Evolutionary conservation across 306 rosid genomes (phyloP).

Genomic region (Glycine tomentella): DNA sequence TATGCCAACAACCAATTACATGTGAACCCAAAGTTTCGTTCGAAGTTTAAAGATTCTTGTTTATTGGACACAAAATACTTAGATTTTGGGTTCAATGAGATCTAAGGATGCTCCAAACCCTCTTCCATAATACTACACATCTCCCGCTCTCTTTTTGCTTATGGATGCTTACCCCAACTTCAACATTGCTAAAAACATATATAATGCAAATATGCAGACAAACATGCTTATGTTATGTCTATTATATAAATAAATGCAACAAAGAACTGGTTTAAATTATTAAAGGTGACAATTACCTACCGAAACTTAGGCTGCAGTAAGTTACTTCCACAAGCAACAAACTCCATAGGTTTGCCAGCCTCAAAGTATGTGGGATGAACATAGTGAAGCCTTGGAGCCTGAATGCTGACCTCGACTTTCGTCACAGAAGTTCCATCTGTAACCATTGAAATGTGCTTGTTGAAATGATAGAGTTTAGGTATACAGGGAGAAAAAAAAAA

Average conservation of each 20-base stretch:
- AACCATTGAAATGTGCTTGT: slow-evolving; percentile 19
- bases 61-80: background rate
- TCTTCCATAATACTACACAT: slow-evolving; percentile 20
- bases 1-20: background rate
- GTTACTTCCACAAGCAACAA: slow-evolving; percentile 94
- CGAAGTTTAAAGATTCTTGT: slow-evolving; percentile 15
- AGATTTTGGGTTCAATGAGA: slow-evolving; percentile 1
- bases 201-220: background rate
- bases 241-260: slow-evolving; percentile 6
- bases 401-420: slow-evolving; percentile 62
- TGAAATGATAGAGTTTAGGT: background rate
- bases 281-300: slow-evolving; percentile 52
- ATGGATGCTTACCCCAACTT: slow-evolving; percentile 25
- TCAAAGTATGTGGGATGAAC: slow-evolving; percentile 89
- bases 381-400: slow-evolving; percentile 89
- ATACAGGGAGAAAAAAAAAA: background rate
- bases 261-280: slow-evolving; percentile 27
- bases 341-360: slow-evolving; percentile 97
- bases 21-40: slow-evolving; percentile 12
- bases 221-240: background rate
- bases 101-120: slow-evolving; percentile 14
- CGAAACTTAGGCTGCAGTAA: slow-evolving; percentile 85
- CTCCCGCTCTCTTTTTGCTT: slow-evolving; percentile 18
- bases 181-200: slow-evolving; percentile 7
- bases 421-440: slow-evolving; percentile 70